Percentiles rank a stretch among this genome's conserved stretches.
phyloP scores from a whole-genome alignment of 2,329 filamentous ascomycete species.

The Pseudogymnoascus sp. region DNA sequence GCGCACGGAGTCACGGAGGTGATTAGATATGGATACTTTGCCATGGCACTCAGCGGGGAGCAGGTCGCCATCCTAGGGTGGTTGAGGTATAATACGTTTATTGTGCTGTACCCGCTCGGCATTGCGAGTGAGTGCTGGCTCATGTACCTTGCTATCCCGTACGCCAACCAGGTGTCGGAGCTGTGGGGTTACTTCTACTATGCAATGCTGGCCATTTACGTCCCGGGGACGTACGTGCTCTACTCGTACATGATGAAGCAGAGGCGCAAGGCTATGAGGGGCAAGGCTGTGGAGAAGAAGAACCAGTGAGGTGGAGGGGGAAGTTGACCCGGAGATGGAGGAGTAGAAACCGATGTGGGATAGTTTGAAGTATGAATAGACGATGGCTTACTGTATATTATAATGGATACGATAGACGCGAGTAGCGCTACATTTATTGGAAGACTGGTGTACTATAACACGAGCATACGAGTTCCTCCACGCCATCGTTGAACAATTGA shows the following conservation, averaged over 20 bases:
- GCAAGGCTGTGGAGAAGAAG: slow-evolving; percentile 40
- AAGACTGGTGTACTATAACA: neutral
- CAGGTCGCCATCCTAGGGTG: slow-evolving; percentile 64
- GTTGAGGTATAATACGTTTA: slow-evolving; percentile 89
- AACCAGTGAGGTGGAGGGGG: neutral
- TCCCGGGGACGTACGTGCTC: slow-evolving; percentile 72
- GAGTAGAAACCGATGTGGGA: neutral
- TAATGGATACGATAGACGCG: neutral
- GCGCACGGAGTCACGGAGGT: slow-evolving; percentile 91
- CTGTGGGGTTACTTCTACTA: slow-evolving; percentile 54
- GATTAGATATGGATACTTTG: slow-evolving; percentile 88
- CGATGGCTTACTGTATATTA: slow-evolving; percentile 9
- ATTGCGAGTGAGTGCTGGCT: slow-evolving; percentile 82
- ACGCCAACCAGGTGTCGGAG: slow-evolving; percentile 44
- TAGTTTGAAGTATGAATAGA: slow-evolving; percentile 10
- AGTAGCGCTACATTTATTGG: neutral
- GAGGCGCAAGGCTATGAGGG: slow-evolving; percentile 68
- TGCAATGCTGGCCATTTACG: slow-evolving; percentile 63
- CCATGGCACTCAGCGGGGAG: slow-evolving; percentile 56
- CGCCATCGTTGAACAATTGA: neutral
- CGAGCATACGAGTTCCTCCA: neutral
- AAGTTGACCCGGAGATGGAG: neutral
- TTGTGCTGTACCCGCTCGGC: slow-evolving; percentile 83
- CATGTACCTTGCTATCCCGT: slow-evolving; percentile 61
- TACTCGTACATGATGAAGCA: slow-evolving; percentile 96